These are phyloP conservation scores for Pseudogymnoascus sp. DNA, from an alignment of 2,329 filamentous ascomycete species.

Conservation along the genomic window DNA sequence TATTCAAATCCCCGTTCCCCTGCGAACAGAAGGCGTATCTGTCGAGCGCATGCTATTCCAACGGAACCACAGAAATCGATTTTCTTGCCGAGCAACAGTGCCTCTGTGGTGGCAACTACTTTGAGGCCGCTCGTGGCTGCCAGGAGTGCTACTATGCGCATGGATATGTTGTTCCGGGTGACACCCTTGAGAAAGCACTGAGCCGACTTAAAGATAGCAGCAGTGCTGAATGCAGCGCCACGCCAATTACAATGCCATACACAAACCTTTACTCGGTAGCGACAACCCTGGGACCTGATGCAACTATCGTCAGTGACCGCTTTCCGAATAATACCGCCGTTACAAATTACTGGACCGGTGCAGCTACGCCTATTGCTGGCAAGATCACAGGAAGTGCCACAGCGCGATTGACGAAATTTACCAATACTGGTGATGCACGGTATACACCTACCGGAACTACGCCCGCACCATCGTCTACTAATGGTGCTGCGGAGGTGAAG, in stretches of 20 bases:
- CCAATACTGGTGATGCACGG: not conserved
- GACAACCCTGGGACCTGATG: not conserved
- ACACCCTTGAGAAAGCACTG: not conserved
- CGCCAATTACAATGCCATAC: not conserved
- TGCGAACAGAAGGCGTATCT: not conserved
- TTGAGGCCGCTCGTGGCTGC: slow-evolving; percentile 1
- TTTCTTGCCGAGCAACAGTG: slow-evolving; percentile 13
- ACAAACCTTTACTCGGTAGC: not conserved
- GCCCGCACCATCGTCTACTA: not conserved
- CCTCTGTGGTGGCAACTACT: slow-evolving; percentile 11
- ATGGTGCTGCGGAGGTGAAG: not conserved
- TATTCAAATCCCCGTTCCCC: not conserved
- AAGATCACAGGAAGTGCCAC: not conserved
- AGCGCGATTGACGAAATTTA: not conserved
- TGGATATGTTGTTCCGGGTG: not conserved
- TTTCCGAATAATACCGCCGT: not conserved
- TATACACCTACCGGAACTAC: not conserved
- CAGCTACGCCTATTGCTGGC: not conserved
- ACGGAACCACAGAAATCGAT: slow-evolving; percentile 12
- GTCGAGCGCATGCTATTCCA: not conserved
- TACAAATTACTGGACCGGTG: not conserved
- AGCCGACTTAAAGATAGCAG: not conserved
- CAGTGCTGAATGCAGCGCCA: not conserved
- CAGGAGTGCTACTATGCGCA: not conserved
- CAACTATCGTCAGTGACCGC: not conserved